Base-by-base conservation (phyloP, 2,329 filamentous ascomycete species). In the Corynespora cassiicola region DNA sequence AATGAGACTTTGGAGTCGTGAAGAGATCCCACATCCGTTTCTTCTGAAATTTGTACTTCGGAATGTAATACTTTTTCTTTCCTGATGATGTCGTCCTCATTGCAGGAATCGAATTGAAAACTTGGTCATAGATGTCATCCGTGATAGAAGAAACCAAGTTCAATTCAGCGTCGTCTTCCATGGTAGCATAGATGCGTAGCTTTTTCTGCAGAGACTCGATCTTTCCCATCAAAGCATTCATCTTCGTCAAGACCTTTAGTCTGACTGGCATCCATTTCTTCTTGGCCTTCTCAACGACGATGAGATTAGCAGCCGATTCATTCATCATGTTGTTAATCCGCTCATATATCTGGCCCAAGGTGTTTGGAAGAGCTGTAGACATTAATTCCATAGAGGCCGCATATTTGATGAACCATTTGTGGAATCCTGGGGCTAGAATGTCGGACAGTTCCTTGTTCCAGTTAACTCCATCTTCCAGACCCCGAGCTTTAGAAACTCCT, bases 391-490 rank as follows among this genome's bases (percentile, higher is more conserved):
- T 32, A 3, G 36, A n/a, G 1, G 25, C 17, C 6, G 10, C 11
- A 15, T 57, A 37, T 2, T 16, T 11, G 2, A 12, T 19, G 2
- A 41, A 32, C 52, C 55, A 58, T 7, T 31, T 48, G 4, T 34
- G 14, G 7, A 59, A 50, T 0, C 31, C 38, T 2, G 50, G 36
- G 7, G 34, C 27, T 0, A 61, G 23, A 2, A 53, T 40, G 6
- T 12, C 25, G 0, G 52, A 44, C 2, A 59, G 35, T 3, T 56
- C 52, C 7, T 19, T 23, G 24, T 56, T 58, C 53, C 52, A 58
- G 15, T 58, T 39, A 14, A 35, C 40, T 3, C 42, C 40, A 0
- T 48, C 14, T 19, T 58, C 45, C 0, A 58, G 28, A 2, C 54
- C 55, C 24, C 41, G 47, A 2, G 57, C 57, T 7, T 43, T 42